Evolutionary conservation across 2,329 filamentous ascomycete species (phyloP).

Genomic region (Orbilia blumenaviensis): DNA sequence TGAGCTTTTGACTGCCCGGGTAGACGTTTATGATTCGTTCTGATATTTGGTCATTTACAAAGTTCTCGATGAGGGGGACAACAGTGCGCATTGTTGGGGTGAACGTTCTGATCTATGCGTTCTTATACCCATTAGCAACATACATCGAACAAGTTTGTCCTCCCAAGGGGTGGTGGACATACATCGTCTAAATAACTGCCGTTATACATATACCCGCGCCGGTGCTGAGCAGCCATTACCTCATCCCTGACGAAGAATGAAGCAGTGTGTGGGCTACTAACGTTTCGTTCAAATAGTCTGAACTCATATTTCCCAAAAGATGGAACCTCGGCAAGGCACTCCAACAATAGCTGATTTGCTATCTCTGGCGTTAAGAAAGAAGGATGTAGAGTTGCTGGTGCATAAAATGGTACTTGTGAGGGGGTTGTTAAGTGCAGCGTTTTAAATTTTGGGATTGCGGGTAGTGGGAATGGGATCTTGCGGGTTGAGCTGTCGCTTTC

Average conservation of each 20-base stretch:
- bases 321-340: slow-evolving; percentile 77
- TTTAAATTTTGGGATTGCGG: slow-evolving; percentile 71
- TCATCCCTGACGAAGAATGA: slow-evolving; percentile 76
- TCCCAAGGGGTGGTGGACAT: neutral
- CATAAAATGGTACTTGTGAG: slow-evolving; percentile 80
- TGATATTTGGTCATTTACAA: slow-evolving; percentile 81
- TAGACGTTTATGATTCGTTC: slow-evolving; percentile 75
- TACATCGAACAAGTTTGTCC: neutral
- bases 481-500: slow-evolving; percentile 57
- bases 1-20: slow-evolving; percentile 75
- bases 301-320: slow-evolving; percentile 72
- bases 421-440: slow-evolving; percentile 87
- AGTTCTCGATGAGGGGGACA: slow-evolving; percentile 73
- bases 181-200: slow-evolving; percentile 69
- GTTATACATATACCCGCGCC: slow-evolving; percentile 82
- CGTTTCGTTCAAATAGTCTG: slow-evolving; percentile 86
- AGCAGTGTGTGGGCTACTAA: slow-evolving; percentile 85
- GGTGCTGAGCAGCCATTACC: slow-evolving; percentile 17
- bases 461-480: slow-evolving; percentile 65
- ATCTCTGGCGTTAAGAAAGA: slow-evolving; percentile 80
- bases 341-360: slow-evolving; percentile 77
- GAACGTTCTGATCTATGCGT: slow-evolving; percentile 69
- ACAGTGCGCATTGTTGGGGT: slow-evolving; percentile 78
- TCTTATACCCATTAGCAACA: too few species aligned
- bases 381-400: slow-evolving; percentile 86